phyloP scores from a whole-genome alignment of 192 early-diverging fungal species.

The Umbelopsis vinacea region DNA sequence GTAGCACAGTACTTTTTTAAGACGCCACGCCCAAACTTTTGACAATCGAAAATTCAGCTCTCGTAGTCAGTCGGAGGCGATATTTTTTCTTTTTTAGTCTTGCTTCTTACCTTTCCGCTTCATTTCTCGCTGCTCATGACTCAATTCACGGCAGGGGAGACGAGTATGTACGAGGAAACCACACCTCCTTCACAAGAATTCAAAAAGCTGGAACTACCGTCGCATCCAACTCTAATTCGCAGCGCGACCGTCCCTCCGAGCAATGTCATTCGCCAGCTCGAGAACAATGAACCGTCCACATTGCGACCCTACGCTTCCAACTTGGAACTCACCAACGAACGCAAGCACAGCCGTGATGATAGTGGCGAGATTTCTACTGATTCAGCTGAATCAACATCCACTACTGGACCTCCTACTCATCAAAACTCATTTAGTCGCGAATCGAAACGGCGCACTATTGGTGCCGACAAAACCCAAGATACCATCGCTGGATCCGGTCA shows the following conservation, averaged over 20 bases:
- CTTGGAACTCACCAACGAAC: not conserved
- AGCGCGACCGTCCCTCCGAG: not conserved
- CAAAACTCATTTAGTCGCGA: slow-evolving; percentile 7
- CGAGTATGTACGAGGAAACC: slow-evolving; percentile 7
- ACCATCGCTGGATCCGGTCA: not conserved
- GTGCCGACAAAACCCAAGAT: not conserved
- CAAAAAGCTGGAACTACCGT: not conserved
- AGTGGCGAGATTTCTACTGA: slow-evolving; percentile 5
- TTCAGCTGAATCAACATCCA: not conserved
- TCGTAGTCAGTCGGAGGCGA: not conserved
- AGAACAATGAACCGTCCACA: not conserved
- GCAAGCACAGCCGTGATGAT: slow-evolving; percentile 1
- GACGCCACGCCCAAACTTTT: not conserved
- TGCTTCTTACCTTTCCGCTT: not conserved
- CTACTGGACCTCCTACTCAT: not conserved
- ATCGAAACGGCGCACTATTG: not conserved
- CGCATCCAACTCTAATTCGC: not conserved
- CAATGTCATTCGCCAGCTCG: not conserved
- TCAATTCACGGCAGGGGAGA: slow-evolving; percentile 11
- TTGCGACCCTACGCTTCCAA: not conserved
- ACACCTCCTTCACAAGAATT: slow-evolving; percentile 2
- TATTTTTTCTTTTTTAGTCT: too few species aligned
- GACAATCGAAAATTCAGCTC: not conserved
- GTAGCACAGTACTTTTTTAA: not conserved
- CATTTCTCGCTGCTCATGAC: not conserved